These are phyloP conservation scores for Aspergillus ibericus DNA, from an alignment of 2,329 filamentous ascomycete species.

Conservation along the genomic window DNA sequence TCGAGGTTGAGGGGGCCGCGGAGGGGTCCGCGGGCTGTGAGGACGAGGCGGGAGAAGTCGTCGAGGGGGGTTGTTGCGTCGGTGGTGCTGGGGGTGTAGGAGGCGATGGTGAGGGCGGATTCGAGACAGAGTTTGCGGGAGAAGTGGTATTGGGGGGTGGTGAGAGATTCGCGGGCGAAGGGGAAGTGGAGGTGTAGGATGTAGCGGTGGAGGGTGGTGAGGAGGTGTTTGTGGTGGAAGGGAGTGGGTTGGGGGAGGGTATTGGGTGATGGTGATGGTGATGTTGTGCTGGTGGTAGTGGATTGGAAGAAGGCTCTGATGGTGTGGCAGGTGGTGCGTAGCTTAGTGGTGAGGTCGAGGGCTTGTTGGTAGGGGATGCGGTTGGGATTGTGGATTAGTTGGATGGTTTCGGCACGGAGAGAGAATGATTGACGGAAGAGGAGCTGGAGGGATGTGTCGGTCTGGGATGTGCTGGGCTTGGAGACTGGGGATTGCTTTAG, in stretches of 20 bases:
- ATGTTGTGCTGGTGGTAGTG: background rate
- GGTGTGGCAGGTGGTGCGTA: conserved; percentile 14
- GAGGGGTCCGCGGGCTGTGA: conserved; percentile 20
- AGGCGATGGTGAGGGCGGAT: conserved; percentile 20
- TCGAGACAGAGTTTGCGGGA: conserved; percentile 21
- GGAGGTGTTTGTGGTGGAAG: conserved; percentile 15
- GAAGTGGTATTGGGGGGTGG: conserved; percentile 17
- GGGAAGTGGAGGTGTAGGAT: conserved; percentile 19
- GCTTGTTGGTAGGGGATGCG: conserved; percentile 18
- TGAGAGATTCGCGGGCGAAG: conserved; percentile 15
- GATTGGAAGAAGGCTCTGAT: conserved; percentile 6
- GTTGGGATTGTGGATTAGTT: conserved; percentile 4
- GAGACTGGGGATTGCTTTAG: conserved; percentile 9
- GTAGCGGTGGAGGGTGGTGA: conserved; percentile 18
- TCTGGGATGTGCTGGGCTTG: conserved; percentile 16
- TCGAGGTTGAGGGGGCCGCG: conserved; percentile 24
- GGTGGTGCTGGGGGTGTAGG: conserved; percentile 14
- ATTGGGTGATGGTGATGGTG: background rate
- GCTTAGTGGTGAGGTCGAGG: conserved; percentile 13
- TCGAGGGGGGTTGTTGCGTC: conserved; percentile 11
- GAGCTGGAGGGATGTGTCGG: conserved; percentile 25
- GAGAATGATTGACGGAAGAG: conserved; percentile 12
- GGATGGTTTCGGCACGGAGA: conserved; percentile 9
- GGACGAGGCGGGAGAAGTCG: conserved; percentile 14
- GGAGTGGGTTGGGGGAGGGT: background rate